Evolutionary conservation across 1,139 yeast genomes (phyloP).

Genomic region (Yamadazyma spencermartinsiae): DNA sequence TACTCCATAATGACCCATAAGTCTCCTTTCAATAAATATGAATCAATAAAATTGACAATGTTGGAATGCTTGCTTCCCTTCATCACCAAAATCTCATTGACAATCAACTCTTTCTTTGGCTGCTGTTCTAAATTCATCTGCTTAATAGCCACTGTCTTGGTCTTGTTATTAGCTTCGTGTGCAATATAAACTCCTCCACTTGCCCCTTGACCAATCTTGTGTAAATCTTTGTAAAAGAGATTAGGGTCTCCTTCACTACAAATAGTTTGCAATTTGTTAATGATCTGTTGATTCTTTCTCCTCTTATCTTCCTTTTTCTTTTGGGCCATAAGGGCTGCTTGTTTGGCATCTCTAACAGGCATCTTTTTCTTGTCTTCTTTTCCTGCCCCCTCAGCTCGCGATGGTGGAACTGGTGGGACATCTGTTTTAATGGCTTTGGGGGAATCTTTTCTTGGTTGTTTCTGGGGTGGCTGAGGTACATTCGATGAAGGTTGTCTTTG

Average conservation of each 20-base stretch:
- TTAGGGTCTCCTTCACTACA: constrained; percentile 92
- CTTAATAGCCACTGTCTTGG: constrained; percentile 82
- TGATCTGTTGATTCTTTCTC: constrained; percentile 65
- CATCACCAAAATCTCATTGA: constrained; percentile 92
- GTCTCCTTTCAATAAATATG: constrained; percentile 71
- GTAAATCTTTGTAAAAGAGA: constrained; percentile 61
- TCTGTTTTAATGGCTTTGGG: constrained; percentile 2
- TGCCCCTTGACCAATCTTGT: constrained; percentile 96
- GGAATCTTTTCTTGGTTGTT: constrained; percentile 1
- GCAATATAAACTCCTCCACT: constrained; percentile 97
- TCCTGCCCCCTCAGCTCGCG: background rate
- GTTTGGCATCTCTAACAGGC: constrained; percentile 55
- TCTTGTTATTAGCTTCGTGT: constrained; percentile 55
- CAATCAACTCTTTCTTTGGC: constrained; percentile 93
- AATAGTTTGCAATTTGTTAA: constrained; percentile 69
- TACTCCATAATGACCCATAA: constrained; percentile 98
- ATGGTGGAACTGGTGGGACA: constrained; percentile 2
- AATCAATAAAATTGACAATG: constrained; percentile 88
- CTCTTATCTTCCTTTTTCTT: constrained; percentile 77
- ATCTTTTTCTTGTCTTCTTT: constrained; percentile 16
- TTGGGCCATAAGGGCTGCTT: constrained; percentile 57
- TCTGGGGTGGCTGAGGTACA: constrained; percentile 9
- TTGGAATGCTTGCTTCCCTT: constrained; percentile 87
- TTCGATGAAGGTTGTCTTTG: too few relatives aligned
- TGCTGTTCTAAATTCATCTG: constrained; percentile 93